These are phyloP conservation scores for Penicillium sp. DNA, from an alignment of 2,329 filamentous ascomycete genomes.

Conservation along the genomic window DNA sequence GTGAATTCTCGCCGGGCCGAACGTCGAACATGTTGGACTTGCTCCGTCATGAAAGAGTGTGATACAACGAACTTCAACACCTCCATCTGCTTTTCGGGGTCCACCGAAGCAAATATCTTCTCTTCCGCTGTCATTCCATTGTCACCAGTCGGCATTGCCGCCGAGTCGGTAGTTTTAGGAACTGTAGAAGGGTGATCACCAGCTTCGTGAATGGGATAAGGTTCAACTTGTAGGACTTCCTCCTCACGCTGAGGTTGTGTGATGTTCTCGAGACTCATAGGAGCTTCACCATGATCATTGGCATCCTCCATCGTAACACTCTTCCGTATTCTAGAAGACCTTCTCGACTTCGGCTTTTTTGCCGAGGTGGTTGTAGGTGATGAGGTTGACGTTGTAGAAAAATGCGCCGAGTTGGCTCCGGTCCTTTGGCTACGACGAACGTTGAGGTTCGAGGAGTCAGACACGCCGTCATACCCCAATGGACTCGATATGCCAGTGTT, in stretches of 20 bases:
- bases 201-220: neutral
- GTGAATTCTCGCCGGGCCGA: conserved; percentile 15
- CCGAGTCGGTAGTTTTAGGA: neutral
- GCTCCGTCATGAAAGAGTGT: neutral
- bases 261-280: neutral
- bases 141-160: neutral
- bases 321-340: neutral
- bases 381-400: neutral
- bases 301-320: neutral
- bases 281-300: neutral
- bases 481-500: neutral
- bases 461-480: neutral
- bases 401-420: neutral
- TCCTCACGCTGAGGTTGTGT: too few relatives aligned
- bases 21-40: neutral
- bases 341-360: neutral
- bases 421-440: neutral
- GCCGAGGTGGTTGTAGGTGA: neutral
- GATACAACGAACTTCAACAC: neutral
- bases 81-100: neutral
- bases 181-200: neutral
- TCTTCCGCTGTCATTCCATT: neutral
- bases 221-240: neutral
- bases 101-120: conserved; percentile 1
- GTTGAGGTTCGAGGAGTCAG: neutral